Base-by-base conservation (phyloP, 2,329 filamentous ascomycete species). In the Pezicula rhizophila region DNA sequence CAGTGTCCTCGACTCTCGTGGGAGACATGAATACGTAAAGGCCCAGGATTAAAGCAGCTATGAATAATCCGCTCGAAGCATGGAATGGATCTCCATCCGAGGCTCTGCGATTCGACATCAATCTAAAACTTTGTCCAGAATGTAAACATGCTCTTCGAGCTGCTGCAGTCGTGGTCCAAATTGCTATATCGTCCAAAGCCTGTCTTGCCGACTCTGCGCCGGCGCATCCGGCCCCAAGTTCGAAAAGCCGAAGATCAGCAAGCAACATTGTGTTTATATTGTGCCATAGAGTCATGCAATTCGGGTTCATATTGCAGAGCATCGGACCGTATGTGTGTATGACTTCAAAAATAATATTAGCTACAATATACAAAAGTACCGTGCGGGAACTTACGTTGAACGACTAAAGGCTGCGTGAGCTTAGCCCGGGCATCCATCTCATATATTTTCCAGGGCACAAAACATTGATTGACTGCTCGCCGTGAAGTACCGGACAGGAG, bases 71-170 rank as follows among this genome's bases (percentile, higher is more conserved):
- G 6, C 72, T 68, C 2, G 74, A 68, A 7, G 71, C 73, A 52
- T 77, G 73, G 20, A 76, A 74, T 38, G 71, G 75, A 23, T 73
- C 71, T 25, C 74, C 71, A 46, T 78, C 75, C 1, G 72, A 75
- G 2, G 75, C 72, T 54, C 75, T 73, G 41, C 75, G 70, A 49
- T 76, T 73, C 15, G 68, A 69, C 56, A 77, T 71, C 8, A 72
- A 58, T 51, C 72, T 75, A 60, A 72, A 77, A 6, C 73, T 75
- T 41, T 78, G 74, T 0, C 74, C 73, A 4, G 75, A 74, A 51
- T 78, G 75, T 0, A 78, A 60, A 34, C 74, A 74, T 0, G 74
- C 71, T 34, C 75, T 62, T 42, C 75, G 62, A 15, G 75, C 74
- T 8, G 73, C 70, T 3, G 72, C 67, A 1, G 74, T 77, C 52